Evolutionary conservation across 2,329 filamentous ascomycete genomes (phyloP), one percentile per base, ranked within the genome.

Genomic region (Penicillium sp.): DNA sequence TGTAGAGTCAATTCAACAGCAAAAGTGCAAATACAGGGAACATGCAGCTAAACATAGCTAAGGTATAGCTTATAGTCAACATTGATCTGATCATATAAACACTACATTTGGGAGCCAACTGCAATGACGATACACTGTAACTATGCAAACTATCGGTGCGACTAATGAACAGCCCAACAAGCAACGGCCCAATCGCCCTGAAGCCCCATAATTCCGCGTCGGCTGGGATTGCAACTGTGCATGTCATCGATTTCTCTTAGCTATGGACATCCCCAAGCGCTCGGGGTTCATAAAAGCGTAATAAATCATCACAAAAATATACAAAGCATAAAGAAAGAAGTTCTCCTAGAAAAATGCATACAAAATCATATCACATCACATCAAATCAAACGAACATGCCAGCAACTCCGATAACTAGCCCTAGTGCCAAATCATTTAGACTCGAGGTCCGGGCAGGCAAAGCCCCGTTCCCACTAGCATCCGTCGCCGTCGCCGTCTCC

Each of bases 331-430:
- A n/a, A 29, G 27, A 50, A 14, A n/a, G n/a, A 50, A 27, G 33
- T 50, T 33, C 21, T 23, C 26, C 37, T 13, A 23, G 4, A 21
- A 23, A 42, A 42, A 42, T 42, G 39, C 39, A 23, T 42, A 19
- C 39, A 42, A 23, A 14, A 57, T 53, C 48, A 42, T 47, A 47
- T 54, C 47, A 55, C 11, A 53, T 46, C 50, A 37, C 47, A 42
- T 27, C 43, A 26, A 19, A 47, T 61, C 65, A 77, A 62, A 76
- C 68, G 64, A 78, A 70, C 67, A 77, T 71, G 1, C 79, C 80
- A 3, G 77, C 77, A 60, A 81, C 69, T 0, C 80, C 81, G 59
- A 82, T 72, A 44, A 71, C 68, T 16, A 78, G 54, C 7, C 77
- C 79, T 9, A 77, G 67, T 13, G 71, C 68, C 33, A 79, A 66